Base-by-base conservation (phyloP, 2,329 filamentous ascomycete species). In the Clonostachys rosea region DNA sequence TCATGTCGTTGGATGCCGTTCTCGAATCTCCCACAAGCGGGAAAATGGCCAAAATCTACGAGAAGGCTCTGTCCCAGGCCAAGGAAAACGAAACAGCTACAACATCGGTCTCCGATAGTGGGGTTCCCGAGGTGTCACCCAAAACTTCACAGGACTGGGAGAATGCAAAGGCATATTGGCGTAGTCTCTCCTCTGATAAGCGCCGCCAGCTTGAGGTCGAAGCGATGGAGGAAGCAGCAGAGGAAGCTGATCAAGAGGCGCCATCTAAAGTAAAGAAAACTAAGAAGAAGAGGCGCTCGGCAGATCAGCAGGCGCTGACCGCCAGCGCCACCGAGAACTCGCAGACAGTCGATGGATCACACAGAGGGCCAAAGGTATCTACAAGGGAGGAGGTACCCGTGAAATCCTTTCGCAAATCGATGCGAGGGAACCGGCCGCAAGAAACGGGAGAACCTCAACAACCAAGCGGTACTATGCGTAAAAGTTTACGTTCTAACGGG, bases 1-100 rank as follows among this genome's bases (percentile, higher is more conserved):
- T 89, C 56, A 73, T 82, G 57, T 91, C 86, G 5, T 71, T 91
- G 8, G 78, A 91, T 62, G 87, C 87, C 11, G 79, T 91, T 9
- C 75, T 89, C 2, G 78, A 84, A 17, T 81, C 75, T 42, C 81
- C 86, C 12, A 52, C 57, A 36, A 51, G 52, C 20, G 46, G 49
- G 11, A 14, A 43, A 10, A n/a, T 24, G 17, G 13, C 41, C 6
- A 13, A 16, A 6, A 10, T 43, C 41, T 61, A 57, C 14, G 55
- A 57, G 43, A 60, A 58, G 43, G 52, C 57, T 2, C 50, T 57
- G 11, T 48, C 54, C 14, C 54, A 53, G 41, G 51, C 53, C 8
- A 55, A 52, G 10, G 36, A n/a, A n/a, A n/a, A 39, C 7, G 36
- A n/a, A 39, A n/a, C 36, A n/a, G 36, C 36, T n/a, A 34, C 54